phyloP scores from a whole-genome alignment of 305 asterid species.

The Solanum chacoense region DNA sequence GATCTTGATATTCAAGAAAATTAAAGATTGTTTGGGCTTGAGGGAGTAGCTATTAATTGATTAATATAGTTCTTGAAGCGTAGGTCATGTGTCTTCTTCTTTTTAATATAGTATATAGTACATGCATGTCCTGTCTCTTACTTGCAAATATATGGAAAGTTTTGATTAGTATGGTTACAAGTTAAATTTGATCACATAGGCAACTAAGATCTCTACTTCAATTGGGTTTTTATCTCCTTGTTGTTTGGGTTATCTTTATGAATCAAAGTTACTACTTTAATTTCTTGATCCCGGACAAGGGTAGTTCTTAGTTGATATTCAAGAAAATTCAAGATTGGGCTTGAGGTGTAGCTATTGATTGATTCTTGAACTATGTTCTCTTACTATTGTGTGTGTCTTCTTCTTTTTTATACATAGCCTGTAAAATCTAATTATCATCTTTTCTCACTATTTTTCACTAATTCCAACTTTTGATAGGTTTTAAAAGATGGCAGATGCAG shows the following conservation, averaged over 20 bases:
- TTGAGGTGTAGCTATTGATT: background rate
- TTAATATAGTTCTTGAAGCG: background rate
- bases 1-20: background rate
- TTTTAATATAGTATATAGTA: background rate
- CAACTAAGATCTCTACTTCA: background rate
- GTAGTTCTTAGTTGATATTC: background rate
- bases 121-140: background rate
- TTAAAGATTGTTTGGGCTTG: background rate
- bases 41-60: background rate
- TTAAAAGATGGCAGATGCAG: constrained; percentile 5
- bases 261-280: background rate
- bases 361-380: background rate
- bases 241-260: background rate
- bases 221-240: background rate
- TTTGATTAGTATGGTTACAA: background rate
- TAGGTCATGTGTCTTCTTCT: background rate
- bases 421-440: background rate
- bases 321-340: background rate
- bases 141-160: background rate
- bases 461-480: background rate
- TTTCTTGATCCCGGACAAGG: background rate
- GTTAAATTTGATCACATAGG: background rate
- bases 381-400: background rate
- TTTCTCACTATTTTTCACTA: background rate
- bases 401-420: background rate